Percentiles rank a stretch among this genome's conserved stretches.
Evolutionary conservation across 192 early-diverging fungal genomes (phyloP).

Genomic region (Paraglomus occultum): DNA sequence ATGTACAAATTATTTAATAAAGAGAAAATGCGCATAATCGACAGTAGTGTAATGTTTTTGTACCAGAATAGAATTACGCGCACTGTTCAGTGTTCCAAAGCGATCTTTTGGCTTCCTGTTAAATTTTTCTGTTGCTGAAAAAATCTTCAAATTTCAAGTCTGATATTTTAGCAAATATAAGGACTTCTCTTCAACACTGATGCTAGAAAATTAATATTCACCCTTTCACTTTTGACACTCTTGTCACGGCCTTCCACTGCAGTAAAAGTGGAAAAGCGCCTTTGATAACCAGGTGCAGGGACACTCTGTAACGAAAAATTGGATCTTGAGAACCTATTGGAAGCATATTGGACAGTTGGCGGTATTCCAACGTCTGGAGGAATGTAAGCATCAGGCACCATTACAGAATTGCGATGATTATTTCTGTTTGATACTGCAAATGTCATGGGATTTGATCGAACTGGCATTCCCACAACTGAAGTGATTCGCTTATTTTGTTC

Average conservation of each 20-base stretch:
- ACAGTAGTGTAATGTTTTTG: too few relatives aligned
- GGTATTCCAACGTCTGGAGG: too few relatives aligned
- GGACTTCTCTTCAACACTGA: neutral
- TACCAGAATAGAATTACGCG: slow-evolving; percentile 22
- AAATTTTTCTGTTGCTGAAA: neutral
- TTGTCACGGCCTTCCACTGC: neutral
- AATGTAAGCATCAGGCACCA: too few relatives aligned
- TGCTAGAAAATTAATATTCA: neutral
- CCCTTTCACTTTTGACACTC: slow-evolving; percentile 14
- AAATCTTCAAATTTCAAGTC: neutral
- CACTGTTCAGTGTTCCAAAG: neutral
- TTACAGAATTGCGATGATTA: too few relatives aligned
- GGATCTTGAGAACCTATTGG: too few relatives aligned
- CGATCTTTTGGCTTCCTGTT: slow-evolving; percentile 3
- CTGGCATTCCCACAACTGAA: slow-evolving; percentile 14
- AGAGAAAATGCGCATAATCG: too few relatives aligned
- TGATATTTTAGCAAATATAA: neutral
- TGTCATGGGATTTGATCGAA: neutral
- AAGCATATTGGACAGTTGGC: too few relatives aligned
- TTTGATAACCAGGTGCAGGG: neutral
- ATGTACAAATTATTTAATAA: too few relatives aligned
- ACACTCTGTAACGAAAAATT: neutral
- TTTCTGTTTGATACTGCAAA: neutral
- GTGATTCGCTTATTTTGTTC: neutral
- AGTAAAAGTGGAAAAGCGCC: neutral